These are phyloP conservation scores for Phytophthora hybrid DNA, from an alignment of 352 stramenopile species.

Conservation along the genomic window DNA sequence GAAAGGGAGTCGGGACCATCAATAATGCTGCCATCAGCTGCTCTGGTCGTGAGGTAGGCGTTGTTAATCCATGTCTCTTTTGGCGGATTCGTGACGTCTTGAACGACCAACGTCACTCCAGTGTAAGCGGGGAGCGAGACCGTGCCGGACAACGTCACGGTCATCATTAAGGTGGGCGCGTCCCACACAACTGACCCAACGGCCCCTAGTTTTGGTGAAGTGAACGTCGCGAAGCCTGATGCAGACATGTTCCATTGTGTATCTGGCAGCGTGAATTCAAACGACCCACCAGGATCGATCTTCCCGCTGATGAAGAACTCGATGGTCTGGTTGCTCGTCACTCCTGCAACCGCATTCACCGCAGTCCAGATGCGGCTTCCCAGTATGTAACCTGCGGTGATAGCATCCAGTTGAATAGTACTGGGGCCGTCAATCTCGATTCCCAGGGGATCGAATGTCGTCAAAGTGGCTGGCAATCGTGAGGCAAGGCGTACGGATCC, in stretches of 20 bases:
- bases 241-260: slow-evolving; percentile 48
- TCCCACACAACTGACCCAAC: slow-evolving; percentile 48
- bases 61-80: slow-evolving; percentile 60
- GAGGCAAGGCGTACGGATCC: slow-evolving; percentile 40
- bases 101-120: slow-evolving; percentile 43
- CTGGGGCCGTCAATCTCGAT: slow-evolving; percentile 64
- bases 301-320: slow-evolving; percentile 55
- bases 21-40: slow-evolving; percentile 47
- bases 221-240: slow-evolving; percentile 42
- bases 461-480: slow-evolving; percentile 36
- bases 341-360: slow-evolving; percentile 47
- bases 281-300: slow-evolving; percentile 43
- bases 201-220: slow-evolving; percentile 39
- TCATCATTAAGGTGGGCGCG: slow-evolving; percentile 36
- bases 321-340: slow-evolving; percentile 58
- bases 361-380: slow-evolving; percentile 61
- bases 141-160: slow-evolving; percentile 38
- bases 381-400: slow-evolving; percentile 51
- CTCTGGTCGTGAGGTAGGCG: slow-evolving; percentile 47
- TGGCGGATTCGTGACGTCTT: slow-evolving; percentile 56
- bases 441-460: slow-evolving; percentile 51
- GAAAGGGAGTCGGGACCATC: slow-evolving; percentile 60
- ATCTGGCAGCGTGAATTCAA: slow-evolving; percentile 61
- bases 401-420: slow-evolving; percentile 49
- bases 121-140: slow-evolving; percentile 41